These are phyloP conservation scores for cucumber (Cucumis sativus) DNA, from an alignment of 306 rosid species.

Conservation along the genomic window Cucumber_9930_V3 NC_026655.2:10517001-10517500, in stretches of 20 bases:
- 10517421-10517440: background rate
- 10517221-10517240: background rate
- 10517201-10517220: background rate
- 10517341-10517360: background rate
- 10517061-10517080: background rate
- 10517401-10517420: background rate
- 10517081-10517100: background rate
- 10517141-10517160: background rate
- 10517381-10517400: background rate
- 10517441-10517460: background rate
- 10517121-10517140: background rate
- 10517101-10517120: background rate
- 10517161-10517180: background rate
- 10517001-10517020: background rate
- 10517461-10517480: background rate
- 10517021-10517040: background rate
- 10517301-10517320: background rate
- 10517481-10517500: no score
- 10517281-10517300: background rate
- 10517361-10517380: background rate
- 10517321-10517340: background rate
- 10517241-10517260: background rate
- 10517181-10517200: background rate
- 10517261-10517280: background rate
- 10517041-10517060: background rate